Base-by-base conservation (phyloP, 2,329 filamentous ascomycete species). In the Moelleriella libera region DNA sequence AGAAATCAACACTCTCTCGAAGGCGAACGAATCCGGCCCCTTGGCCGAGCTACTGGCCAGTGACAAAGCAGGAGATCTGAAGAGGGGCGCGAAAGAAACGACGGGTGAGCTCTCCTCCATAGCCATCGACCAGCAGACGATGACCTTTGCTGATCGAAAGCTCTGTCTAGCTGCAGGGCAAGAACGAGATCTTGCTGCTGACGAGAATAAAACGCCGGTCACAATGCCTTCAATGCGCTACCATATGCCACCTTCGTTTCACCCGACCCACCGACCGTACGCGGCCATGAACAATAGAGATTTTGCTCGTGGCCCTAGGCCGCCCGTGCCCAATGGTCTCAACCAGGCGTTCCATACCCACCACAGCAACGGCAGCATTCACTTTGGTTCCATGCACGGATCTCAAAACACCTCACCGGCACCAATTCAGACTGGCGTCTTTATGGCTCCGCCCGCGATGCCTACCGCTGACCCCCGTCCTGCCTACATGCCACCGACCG, bases 321-420 rank as follows among this genome's bases (percentile, higher is more conserved):
- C 57, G 12, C 60, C 55, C 47, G 49, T 59, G 30, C 58, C 62
- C 34, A 63, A 63, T 41, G 62, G 62, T 29, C 65, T 58, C 12
- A 58, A 56, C 21, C 59, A 57, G 32, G 58, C 72, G 54, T 74
- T 78, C 52, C 72, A 76, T 46, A 59, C 69, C 41, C 76, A 74
- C 47, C 69, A 68, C 11, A 80, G 73, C 57, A 71, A 71, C 49
- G 68, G 73, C 39, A 78, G 71, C 57, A 63, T 80, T 46, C 68
- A 78, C 51, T 80, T 81, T 54, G 74, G 74, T 34, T 67, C 66
- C 6, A 73, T 75, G 51, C 63, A 70, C 32, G 71, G 69, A 14
- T 81, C 78, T 10, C 72, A 74, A 54, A 72, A 68, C 47, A 74
- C 77, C 1, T 82, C 78, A 5, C 78, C 78, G 1, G 74, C 66